Conservation (phyloP, 345 rosid species). For the Hypericum perforatum region DNA sequence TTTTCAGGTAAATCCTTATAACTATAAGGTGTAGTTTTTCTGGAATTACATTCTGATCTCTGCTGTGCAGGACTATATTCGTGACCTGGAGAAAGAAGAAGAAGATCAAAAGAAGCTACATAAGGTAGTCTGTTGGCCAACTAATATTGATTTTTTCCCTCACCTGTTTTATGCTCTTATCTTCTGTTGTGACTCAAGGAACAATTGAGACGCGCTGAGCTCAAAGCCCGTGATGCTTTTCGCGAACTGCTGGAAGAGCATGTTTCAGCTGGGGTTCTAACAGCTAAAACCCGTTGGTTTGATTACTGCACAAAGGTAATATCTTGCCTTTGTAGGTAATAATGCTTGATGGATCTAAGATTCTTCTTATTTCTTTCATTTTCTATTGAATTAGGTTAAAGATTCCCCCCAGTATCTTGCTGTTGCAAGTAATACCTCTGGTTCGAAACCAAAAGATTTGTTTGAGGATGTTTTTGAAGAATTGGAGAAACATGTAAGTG, state of each 20-base stretch:
- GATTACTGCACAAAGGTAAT: constrained; percentile 81
- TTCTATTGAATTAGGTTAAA: constrained; percentile 40
- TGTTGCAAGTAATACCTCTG: constrained; percentile 78
- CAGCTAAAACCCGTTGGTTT: constrained; percentile 77
- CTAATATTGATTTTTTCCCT: constrained; percentile 9
- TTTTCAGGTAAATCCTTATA: constrained; percentile 42
- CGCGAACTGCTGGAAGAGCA: constrained; percentile 75
- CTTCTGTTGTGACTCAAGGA: constrained; percentile 42
- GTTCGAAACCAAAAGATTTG: constrained; percentile 91
- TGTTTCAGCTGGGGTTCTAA: constrained; percentile 59
- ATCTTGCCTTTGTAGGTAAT: constrained; percentile 9
- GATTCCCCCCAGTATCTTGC: constrained; percentile 78
- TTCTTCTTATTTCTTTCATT: background rate
- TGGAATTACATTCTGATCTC: constrained; percentile 15
- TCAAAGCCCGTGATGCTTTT: constrained; percentile 86
- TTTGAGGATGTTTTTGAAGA: constrained; percentile 84
- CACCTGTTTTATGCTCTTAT: constrained; percentile 1
- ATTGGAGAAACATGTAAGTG: constrained; percentile 63
- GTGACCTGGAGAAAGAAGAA: constrained; percentile 81
- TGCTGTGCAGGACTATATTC: constrained; percentile 63
- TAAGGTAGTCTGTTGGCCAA: constrained; percentile 42
- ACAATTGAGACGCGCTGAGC: constrained; percentile 70
- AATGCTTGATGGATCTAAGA: background rate
- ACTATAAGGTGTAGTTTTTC: constrained; percentile 1
- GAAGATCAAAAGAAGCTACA: constrained; percentile 82